Evolutionary conservation across 371 early-diverging fungal genomes (phyloP), one percentile per base, ranked within the genome.

Genomic region (Fennellomyces sp.): DNA sequence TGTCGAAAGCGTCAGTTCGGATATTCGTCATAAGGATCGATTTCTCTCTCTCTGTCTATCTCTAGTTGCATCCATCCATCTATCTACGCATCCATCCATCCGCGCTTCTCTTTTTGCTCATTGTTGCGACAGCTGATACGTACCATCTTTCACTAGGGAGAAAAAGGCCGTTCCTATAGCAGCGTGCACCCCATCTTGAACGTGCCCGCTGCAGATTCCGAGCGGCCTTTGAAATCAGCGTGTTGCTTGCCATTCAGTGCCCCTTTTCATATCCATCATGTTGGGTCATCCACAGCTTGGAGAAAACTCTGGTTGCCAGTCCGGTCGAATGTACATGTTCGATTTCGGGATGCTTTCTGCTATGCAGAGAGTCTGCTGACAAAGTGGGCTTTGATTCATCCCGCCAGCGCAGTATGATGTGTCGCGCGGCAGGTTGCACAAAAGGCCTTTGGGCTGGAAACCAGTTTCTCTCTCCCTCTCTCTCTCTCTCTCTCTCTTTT

Each of bases 111-210:
- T 54, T 25, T 38, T 6, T 54, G 25, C 19, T 23, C 13, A 13
- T 26, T 13, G 5, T 21, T 21, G 45, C 45, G 15, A 8, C 2
- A 13, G 6, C 17, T 17, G 15, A 26, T 54, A 54, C 55, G 39
- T 54, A 54, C 55, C 55, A 54, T 54, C 55, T 36, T 54, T 54
- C 38, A 54, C 26, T 33, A 27, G 25, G 23, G 27, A 38, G 36
- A 27, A 54, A 54, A 38, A 54, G 55, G 41, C 36, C 39, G 25
- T 36, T 54, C 36, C 26, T 26, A 7, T n/a, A n/a, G n/a, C n/a
- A n/a, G n/a, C n/a, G n/a, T n/a, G n/a, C n/a, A n/a, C n/a, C n/a
- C n/a, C n/a, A n/a, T n/a, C n/a, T n/a, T n/a, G n/a, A n/a, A n/a
- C n/a, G n/a, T 31, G 51, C 7, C n/a, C n/a, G n/a, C 45, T 7